Base-by-base conservation (phyloP, 768 basidiomycete genomes). In the Macrolepiota fuliginosa region DNA sequence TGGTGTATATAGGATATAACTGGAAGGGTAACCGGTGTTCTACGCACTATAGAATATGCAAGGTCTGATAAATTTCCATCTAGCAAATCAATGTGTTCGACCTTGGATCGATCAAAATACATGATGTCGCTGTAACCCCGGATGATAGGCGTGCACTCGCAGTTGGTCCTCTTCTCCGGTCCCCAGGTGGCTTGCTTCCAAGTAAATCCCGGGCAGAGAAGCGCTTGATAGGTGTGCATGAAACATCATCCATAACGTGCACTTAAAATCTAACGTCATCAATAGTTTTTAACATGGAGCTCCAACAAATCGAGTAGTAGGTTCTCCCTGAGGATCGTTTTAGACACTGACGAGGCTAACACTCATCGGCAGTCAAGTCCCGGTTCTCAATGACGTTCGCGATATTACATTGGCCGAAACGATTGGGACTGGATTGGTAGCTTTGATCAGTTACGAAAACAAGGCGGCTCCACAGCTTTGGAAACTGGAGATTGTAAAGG, bases 391-490 rank as follows among this genome's bases (percentile, higher is more conserved):
- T 66, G 87, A 90, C 62, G 87, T 90, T 54, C 83, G 86, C 54
- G 85, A 90, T 67, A 84, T 91, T 42, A 88, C 87, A 0, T 70
- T 90, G 29, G 82, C 86, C 50, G 77, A 80, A 57, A 82, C 81
- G 56, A 66, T 69, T 6, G 70, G 73, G 29, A 72, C 73, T 58
- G 88, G 85, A 22, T 75, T 83, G 5, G 76, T 86, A 7, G 90
- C 86, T 19, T 71, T 92, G 54, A 80, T 91, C 52, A 90, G 88
- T 69, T 90, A 89, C 67, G 89, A 91, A 68, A 83, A 88, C 67
- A 86, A 87, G 79, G 83, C 87, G 4, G 83, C 89, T 17, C 89
- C 91, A 5, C 90, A 91, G 69, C 74, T 91, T 2, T 92, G 90
- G 89, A 86, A 83, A 71, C 71, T 92, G 53, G 87, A 90, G 54